phyloP scores from a whole-genome alignment of 306 rosid genomes.

The Casuarina glauca region DNA sequence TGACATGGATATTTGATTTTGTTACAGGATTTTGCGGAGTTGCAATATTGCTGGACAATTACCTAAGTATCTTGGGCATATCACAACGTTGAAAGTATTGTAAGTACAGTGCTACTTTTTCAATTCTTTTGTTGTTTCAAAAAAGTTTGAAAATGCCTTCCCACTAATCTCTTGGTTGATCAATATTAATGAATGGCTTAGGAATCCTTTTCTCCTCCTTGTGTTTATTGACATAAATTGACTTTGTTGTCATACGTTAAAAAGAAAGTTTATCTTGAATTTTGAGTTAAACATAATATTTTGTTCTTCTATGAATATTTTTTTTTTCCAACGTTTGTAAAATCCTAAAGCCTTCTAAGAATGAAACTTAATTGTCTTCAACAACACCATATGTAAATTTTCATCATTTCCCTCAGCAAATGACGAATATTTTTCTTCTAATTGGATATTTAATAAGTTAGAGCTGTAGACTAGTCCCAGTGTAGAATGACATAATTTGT shows the following conservation, averaged over 20 bases:
- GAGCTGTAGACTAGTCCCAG: too few species aligned
- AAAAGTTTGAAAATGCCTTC: neutral
- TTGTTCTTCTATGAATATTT: too few species aligned
- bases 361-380: too few species aligned
- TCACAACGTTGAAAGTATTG: constrained; percentile 46
- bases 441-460: too few species aligned
- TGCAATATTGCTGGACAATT: constrained; percentile 67
- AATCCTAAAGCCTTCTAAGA: too few species aligned
- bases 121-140: neutral
- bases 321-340: too few species aligned
- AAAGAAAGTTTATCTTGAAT: neutral
- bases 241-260: neutral
- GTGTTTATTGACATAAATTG: neutral
- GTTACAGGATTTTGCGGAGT: constrained; percentile 60
- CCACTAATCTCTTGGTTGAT: neutral
- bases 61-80: constrained; percentile 41
- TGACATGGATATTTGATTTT: constrained; percentile 18
- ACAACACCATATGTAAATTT: too few species aligned
- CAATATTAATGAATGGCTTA: neutral
- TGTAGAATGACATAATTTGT: too few species aligned
- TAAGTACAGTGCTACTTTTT: constrained; percentile 24
- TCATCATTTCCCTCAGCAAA: neutral
- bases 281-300: neutral
- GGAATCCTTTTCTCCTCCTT: neutral
- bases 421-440: too few species aligned